Evolutionary conservation across 768 basidiomycete genomes (phyloP).

Genomic region (Candolleomyces aberdarensis): DNA sequence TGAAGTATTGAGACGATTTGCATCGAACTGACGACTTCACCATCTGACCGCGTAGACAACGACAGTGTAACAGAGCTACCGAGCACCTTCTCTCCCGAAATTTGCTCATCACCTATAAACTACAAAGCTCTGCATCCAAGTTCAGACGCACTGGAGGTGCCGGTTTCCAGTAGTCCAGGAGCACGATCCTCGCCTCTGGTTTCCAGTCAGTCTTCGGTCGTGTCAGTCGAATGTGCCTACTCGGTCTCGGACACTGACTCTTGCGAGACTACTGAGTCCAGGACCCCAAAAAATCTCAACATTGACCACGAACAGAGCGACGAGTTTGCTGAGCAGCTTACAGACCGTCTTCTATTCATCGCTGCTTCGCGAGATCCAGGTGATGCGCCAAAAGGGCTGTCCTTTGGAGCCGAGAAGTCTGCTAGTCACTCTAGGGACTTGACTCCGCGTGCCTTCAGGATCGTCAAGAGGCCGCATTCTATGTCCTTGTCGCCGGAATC

Average conservation of each 20-base stretch:
- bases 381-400: not conserved
- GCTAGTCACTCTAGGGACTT: not conserved
- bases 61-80: too few species aligned
- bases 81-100: too few species aligned
- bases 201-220: not conserved
- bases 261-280: not conserved
- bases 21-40: too few species aligned
- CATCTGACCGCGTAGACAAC: too few species aligned
- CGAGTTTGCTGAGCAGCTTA: not conserved
- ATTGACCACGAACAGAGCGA: not conserved
- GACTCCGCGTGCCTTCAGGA: not conserved
- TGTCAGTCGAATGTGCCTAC: not conserved
- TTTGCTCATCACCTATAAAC: too few species aligned
- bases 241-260: not conserved
- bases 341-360: conserved; percentile 1
- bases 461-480: conserved; percentile 5
- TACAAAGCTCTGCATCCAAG: not conserved
- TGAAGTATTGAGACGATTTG: too few species aligned
- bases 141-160: conserved; percentile 1
- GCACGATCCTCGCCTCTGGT: not conserved
- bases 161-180: conserved; percentile 8
- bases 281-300: not conserved
- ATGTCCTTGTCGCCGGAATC: not conserved
- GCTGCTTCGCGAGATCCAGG: not conserved
- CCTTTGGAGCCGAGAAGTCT: not conserved